Evolutionary conservation across 352 stramenopile genomes (phyloP), one percentile per base, ranked within the genome.

Genomic region (Lagenidium giganteum): DNA sequence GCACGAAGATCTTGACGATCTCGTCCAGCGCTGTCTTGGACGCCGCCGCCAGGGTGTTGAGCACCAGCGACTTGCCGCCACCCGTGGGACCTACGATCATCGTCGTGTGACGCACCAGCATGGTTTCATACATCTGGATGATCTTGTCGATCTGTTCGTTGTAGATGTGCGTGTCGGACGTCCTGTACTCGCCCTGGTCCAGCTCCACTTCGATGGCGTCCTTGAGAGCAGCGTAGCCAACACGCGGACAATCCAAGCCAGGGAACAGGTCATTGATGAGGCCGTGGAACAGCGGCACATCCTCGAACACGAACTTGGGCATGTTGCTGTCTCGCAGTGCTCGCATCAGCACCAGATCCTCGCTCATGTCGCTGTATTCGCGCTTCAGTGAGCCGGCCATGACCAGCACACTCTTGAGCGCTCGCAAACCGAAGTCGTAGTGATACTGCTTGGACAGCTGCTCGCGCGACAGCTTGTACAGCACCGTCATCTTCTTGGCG

Each of bases 221-320:
- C 56, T 96, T 97, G 6, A 98, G 61, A 7, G 64, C 62, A 25
- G 87, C 89, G 36, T 98, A 98, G 1, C 89, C 90, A 1, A 98
- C 89, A 6, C 93, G 85, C 5, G 87, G 86, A 49, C 87, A 97
- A 37, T 98, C 87, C 22, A 98, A 68, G 2, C 88, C 93, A 0
- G 93, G 92, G 50, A 98, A 98, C 12, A 98, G 63, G 47, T 98
- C 93, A 29, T 95, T 95, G 51, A 98, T 97, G n/a, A 98, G 67
- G 1, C 92, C 89, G 26, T 80, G 72, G 63, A 98, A 98, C 0
- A 98, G 66, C 14, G 91, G 89, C 0, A 97, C 92, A 51, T 98
- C 93, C 44, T 98, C 93, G 53, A 96, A 98, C n/a, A 98, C 87
- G 51, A 97, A 98, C 54, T 98, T 98, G 40, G 93, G 93, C 91